Conservation (phyloP, 1,139 yeast genomes). For the Sugiyamaella grinbergsii region DNA sequence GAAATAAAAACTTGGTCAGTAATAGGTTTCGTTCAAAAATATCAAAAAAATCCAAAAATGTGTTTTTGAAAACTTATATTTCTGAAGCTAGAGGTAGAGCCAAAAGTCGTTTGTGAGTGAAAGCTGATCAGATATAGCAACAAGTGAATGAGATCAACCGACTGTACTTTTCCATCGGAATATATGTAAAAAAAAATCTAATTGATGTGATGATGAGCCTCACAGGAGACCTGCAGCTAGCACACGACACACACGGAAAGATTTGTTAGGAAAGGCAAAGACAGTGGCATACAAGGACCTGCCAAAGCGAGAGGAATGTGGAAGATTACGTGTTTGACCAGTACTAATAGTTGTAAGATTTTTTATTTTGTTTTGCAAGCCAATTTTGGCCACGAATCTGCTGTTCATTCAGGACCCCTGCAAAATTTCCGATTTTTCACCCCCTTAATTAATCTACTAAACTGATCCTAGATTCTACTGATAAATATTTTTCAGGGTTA, state of each 20-base stretch:
- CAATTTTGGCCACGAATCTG: too few species aligned
- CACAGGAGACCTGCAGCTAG: constrained; percentile 12
- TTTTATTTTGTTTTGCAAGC: too few species aligned
- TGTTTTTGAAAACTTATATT: too few species aligned
- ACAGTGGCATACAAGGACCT: background rate
- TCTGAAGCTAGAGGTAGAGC: too few species aligned
- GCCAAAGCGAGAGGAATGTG: background rate
- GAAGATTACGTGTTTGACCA: background rate
- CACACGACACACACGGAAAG: constrained; percentile 14
- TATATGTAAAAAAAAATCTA: constrained; percentile 12
- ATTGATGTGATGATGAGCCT: constrained; percentile 15
- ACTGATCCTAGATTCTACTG: too few species aligned
- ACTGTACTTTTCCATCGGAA: constrained; percentile 1
- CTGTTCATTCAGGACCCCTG: too few species aligned
- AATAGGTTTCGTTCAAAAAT: too few species aligned
- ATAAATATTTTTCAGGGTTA: background rate
- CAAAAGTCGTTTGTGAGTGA: too few species aligned
- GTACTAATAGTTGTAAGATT: too few species aligned
- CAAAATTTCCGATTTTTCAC: background rate
- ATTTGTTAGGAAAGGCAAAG: background rate
- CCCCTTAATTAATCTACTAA: background rate
- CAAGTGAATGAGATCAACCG: constrained; percentile 6
- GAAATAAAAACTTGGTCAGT: too few species aligned
- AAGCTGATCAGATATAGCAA: background rate
- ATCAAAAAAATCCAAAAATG: too few species aligned